Percentiles rank a stretch among this genome's conserved stretches.
Evolutionary conservation across 352 stramenopile species (phyloP).

Genomic region (Phytopythium sindhum): DNA sequence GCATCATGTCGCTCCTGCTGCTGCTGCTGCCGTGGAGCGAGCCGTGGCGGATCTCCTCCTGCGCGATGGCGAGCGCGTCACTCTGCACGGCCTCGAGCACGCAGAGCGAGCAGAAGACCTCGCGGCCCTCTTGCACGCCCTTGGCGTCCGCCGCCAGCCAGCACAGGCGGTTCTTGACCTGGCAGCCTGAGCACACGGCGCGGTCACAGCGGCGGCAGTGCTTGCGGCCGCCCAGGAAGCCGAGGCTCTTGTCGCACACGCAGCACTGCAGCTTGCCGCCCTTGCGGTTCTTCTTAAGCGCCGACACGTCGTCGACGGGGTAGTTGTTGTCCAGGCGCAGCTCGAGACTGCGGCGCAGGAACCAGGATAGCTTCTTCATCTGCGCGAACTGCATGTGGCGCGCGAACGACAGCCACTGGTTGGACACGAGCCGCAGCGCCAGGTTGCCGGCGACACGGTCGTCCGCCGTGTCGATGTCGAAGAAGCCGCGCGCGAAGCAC

Average conservation of each 20-base stretch:
- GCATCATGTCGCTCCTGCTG: background rate
- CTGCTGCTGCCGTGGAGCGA: background rate
- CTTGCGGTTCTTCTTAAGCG: constrained; percentile 9
- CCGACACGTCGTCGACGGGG: background rate
- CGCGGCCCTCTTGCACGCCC: constrained; percentile 26
- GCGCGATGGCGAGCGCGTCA: constrained; percentile 28
- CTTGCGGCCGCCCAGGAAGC: constrained; percentile 28
- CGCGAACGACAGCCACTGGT: constrained; percentile 26
- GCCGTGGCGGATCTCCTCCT: constrained; percentile 23
- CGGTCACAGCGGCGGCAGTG: constrained; percentile 30
- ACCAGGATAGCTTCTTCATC: constrained; percentile 59
- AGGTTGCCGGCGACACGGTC: constrained; percentile 20
- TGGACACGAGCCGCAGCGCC: constrained; percentile 27
- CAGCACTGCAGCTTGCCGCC: constrained; percentile 15
- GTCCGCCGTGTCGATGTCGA: constrained; percentile 22
- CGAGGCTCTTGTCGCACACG: constrained; percentile 27
- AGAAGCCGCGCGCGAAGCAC: constrained; percentile 29
- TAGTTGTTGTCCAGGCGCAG: constrained; percentile 11
- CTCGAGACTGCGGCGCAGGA: constrained; percentile 13
- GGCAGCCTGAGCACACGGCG: constrained; percentile 27
- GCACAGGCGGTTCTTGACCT: constrained; percentile 28
- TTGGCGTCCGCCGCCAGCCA: constrained; percentile 23
- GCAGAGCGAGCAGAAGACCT: constrained; percentile 29
- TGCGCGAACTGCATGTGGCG: constrained; percentile 35
- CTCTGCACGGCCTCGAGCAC: constrained; percentile 25